These are phyloP conservation scores for Hevea brasiliensis DNA, from an alignment of 345 rosid species.

Conservation along the genomic window DNA sequence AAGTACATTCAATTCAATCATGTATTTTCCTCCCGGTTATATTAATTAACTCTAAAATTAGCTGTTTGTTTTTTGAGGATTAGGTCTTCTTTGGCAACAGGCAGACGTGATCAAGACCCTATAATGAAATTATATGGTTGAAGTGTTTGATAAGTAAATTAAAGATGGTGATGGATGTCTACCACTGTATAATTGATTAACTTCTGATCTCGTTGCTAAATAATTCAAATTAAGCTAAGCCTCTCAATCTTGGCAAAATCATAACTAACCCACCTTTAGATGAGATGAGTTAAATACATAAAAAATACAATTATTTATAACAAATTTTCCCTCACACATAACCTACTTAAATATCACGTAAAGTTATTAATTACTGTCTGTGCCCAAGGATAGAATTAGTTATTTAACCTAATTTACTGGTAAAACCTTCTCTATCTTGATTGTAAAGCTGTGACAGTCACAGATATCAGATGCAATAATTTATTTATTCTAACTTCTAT, in stretches of 20 bases:
- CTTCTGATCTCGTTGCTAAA: conserved; percentile 22
- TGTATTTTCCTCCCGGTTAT: too few species aligned
- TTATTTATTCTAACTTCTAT: too few species aligned
- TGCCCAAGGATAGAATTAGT: conserved; percentile 19
- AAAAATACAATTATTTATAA: neutral
- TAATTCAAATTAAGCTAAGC: conserved; percentile 18
- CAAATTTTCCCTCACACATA: too few species aligned
- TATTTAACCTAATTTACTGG: conserved; percentile 18
- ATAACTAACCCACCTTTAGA: conserved; percentile 36
- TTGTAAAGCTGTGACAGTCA: too few species aligned
- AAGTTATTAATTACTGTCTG: neutral
- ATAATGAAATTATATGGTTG: conserved; percentile 19
- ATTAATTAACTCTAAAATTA: neutral
- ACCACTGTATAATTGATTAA: conserved; percentile 9
- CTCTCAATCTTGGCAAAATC: conserved; percentile 51
- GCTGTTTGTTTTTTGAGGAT: conserved; percentile 7
- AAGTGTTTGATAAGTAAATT: conserved; percentile 46
- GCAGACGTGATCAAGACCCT: conserved; percentile 30
- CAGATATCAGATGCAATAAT: too few species aligned
- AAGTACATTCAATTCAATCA: too few species aligned
- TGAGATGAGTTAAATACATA: conserved; percentile 7
- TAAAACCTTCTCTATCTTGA: neutral
- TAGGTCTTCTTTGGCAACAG: conserved; percentile 21
- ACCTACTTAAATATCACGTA: conserved; percentile 14
- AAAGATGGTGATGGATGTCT: conserved; percentile 42